Conservation (phyloP, 345 rosid genomes). For the Noccaea bulbosa region DNA sequence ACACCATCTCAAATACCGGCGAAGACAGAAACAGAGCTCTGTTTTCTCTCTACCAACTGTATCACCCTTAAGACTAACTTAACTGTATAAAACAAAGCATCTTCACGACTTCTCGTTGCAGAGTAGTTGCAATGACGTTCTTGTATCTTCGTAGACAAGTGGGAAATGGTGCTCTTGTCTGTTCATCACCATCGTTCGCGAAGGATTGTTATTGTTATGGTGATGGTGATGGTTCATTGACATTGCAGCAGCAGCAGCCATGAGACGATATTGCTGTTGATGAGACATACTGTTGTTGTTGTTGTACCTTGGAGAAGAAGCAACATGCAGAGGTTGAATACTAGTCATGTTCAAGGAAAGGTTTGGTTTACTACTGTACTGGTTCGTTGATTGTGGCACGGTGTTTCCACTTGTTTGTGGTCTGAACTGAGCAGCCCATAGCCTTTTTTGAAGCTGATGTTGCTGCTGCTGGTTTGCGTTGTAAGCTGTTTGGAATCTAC, state of each 20-base stretch:
- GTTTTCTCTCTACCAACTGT: constrained; percentile 19
- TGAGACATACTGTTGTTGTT: constrained; percentile 38
- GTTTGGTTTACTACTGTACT: constrained; percentile 51
- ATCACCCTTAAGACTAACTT: constrained; percentile 13
- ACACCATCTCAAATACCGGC: constrained; percentile 17
- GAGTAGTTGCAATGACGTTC: constrained; percentile 62
- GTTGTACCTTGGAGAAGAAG: constrained; percentile 44
- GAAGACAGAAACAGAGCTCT: constrained; percentile 22
- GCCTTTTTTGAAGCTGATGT: constrained; percentile 47
- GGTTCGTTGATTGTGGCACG: constrained; percentile 40
- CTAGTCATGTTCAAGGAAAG: constrained; percentile 43
- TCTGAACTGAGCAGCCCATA: constrained; percentile 65
- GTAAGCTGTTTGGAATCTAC: constrained; percentile 44
- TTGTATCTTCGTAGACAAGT: constrained; percentile 43
- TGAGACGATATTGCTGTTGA: constrained; percentile 50
- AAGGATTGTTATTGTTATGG: constrained; percentile 11
- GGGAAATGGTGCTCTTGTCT: constrained; percentile 60
- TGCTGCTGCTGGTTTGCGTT: constrained; percentile 51
- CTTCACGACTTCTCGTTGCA: constrained; percentile 58
- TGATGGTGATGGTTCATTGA: constrained; percentile 34
- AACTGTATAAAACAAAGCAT: constrained; percentile 27
- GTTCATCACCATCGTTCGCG: constrained; percentile 36
- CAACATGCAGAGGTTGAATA: constrained; percentile 41
- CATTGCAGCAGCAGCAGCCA: constrained; percentile 51
- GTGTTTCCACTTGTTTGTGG: constrained; percentile 38